Evolutionary conservation across 257 asterid species (phyloP), one percentile per base, ranked within the genome.

Genomic region (Leptodermis oblonga): DNA sequence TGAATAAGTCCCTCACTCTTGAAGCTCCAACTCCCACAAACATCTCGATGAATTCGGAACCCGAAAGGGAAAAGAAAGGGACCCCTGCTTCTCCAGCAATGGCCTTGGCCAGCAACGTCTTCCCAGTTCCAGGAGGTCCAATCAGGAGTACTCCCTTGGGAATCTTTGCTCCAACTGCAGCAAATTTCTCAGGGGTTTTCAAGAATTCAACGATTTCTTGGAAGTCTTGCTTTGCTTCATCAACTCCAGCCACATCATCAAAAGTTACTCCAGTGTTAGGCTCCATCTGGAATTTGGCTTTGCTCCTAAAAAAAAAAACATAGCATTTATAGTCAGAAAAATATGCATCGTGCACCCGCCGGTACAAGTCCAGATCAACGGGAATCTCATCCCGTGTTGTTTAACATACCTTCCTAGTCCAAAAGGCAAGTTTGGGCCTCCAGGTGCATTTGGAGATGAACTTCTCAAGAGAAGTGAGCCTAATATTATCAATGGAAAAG

Each of bases 21-120:
- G 91, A 85, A 68, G 96, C 96, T 42, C 96, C 93, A 0, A 88
- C 86, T 0, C 96, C 96, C 4, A 89, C 96, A 60, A 89, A 89
- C 93, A 86, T 86, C 76, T 89, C 96, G 12, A 89, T 71, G 70
- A 89, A 89, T 69, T 89, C 96, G 10, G 93, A 86, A 1, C 93
- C 96, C 10, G 93, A 85, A 10, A 86, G 81, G 0, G 87, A 80
- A 43, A 86, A 83, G 74, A 89, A 89, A 1, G 93, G 93, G 10
- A 86, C 93, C 18, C 85, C 86, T 0, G 96, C 90, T 68, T 88
- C 96, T 13, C 92, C 92, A 0, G 96, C 93, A 2, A 89, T 83
- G 12, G 91, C 96, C 75, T 79, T 82, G 7, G 93, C 96, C 66
- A 86, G 74, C 82, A 88, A 31, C 13, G 92, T 88, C 79, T 88